Evolutionary conservation across 2,329 filamentous ascomycete species (phyloP).

Genomic region (Curvularia verruculosa): DNA sequence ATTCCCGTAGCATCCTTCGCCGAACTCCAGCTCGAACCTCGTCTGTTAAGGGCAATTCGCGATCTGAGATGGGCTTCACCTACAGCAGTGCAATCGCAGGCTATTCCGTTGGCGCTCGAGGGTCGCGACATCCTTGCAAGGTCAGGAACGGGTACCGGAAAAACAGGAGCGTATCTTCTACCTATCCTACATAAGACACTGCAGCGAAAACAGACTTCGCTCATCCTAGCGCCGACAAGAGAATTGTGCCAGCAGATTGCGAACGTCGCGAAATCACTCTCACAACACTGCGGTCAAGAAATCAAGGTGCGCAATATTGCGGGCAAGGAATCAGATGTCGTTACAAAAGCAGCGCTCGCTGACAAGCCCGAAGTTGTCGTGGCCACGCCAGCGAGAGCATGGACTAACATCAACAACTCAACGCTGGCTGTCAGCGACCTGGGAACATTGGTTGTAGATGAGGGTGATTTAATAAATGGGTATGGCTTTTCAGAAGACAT

Average conservation of each 20-base stretch:
- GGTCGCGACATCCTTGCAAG: constrained; percentile 90
- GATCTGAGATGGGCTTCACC: constrained; percentile 84
- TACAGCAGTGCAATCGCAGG: constrained; percentile 85
- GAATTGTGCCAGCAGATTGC: constrained; percentile 92
- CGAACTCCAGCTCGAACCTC: constrained; percentile 78
- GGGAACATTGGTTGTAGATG: constrained; percentile 79
- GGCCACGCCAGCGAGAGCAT: constrained; percentile 85
- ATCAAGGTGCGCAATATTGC: constrained; percentile 84
- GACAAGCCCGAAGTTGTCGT: constrained; percentile 89
- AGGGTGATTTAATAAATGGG: constrained; percentile 89
- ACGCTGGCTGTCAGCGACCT: constrained; percentile 74
- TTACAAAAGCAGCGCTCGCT: constrained; percentile 83
- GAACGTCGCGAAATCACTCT: constrained; percentile 76
- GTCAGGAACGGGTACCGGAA: constrained; percentile 93
- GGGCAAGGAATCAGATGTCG: constrained; percentile 86
- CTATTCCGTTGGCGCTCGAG: constrained; percentile 84
- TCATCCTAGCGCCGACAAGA: constrained; percentile 91
- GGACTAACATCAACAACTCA: constrained; percentile 75
- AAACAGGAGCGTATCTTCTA: constrained; percentile 94
- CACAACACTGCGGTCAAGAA: constrained; percentile 83
- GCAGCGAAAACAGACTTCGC: constrained; percentile 76
- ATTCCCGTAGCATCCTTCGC: constrained; percentile 64
- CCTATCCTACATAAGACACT: constrained; percentile 86
- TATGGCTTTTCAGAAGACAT: constrained; percentile 95
- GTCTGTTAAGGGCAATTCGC: constrained; percentile 83